Evolutionary conservation across 2,329 filamentous ascomycete species (phyloP).

Genomic region (Colletotrichum chlorophyti): DNA sequence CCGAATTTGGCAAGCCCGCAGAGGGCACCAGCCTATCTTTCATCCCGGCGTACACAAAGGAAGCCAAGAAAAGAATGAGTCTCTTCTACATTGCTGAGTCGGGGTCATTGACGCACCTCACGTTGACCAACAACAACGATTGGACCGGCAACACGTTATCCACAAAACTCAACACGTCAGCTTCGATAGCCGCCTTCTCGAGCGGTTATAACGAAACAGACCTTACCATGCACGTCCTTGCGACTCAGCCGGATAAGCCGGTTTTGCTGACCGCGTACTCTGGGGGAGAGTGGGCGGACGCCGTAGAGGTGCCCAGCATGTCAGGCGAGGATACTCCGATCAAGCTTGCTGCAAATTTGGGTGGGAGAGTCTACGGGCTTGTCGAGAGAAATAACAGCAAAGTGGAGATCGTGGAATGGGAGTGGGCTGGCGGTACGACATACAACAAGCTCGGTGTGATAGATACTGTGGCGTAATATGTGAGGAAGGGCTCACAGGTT

Average conservation of each 20-base stretch:
- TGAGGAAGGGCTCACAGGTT: too few species aligned
- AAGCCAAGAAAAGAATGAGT: constrained; percentile 3
- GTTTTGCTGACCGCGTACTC: constrained; percentile 5
- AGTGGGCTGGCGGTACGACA: constrained; percentile 28
- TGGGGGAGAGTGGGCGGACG: constrained; percentile 13
- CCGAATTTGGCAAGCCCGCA: constrained; percentile 10
- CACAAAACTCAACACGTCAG: constrained; percentile 1
- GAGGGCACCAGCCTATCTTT: constrained; percentile 13
- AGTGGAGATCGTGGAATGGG: constrained; percentile 26
- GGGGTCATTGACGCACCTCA: constrained; percentile 7
- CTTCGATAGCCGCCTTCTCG: constrained; percentile 20
- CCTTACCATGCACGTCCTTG: constrained; percentile 22
- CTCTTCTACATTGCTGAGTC: constrained; percentile 16
- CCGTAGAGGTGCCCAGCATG: constrained; percentile 12
- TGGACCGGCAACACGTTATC: constrained; percentile 12
- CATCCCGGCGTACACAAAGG: constrained; percentile 14
- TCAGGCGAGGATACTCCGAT: constrained; percentile 11
- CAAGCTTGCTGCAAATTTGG: constrained; percentile 21
- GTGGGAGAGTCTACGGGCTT: constrained; percentile 23
- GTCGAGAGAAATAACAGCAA: constrained; percentile 2
- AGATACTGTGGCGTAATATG: constrained; percentile 3
- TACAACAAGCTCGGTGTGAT: constrained; percentile 23
- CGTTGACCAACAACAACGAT: constrained; percentile 2
- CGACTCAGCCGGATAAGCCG: neutral
- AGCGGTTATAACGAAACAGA: constrained; percentile 19